phyloP scores from a whole-genome alignment of 257 asterid species.

The Phtheirospermum japonicum region DNA sequence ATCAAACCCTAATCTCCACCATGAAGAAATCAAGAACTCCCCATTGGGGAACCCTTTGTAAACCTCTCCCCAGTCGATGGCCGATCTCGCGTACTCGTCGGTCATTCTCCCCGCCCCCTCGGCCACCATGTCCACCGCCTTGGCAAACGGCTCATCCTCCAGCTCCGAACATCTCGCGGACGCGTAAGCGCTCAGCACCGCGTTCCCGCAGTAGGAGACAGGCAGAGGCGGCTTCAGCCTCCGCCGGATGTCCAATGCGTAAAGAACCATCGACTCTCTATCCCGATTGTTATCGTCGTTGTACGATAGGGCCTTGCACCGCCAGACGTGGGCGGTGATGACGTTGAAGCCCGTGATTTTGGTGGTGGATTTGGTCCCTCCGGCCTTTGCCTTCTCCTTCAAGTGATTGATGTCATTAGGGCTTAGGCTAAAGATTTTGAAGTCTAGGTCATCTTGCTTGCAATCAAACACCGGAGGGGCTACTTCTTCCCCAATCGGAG shows the following conservation, averaged over 20 bases:
- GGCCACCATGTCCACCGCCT: conserved; percentile 48
- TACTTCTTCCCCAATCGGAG: conserved; percentile 47
- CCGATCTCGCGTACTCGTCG: conserved; percentile 71
- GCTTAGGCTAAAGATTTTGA: conserved; percentile 55
- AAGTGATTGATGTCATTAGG: conserved; percentile 40
- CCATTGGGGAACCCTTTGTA: conserved; percentile 88
- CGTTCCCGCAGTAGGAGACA: conserved; percentile 62
- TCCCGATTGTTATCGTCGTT: conserved; percentile 21
- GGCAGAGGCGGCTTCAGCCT: conserved; percentile 69
- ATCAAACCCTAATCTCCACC: conserved; percentile 91
- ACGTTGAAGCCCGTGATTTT: conserved; percentile 69
- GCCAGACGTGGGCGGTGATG: conserved; percentile 71
- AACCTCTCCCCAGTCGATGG: conserved; percentile 82
- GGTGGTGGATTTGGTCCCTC: conserved; percentile 13
- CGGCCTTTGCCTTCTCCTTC: conserved; percentile 46
- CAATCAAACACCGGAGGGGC: conserved; percentile 47
- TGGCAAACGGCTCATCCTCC: conserved; percentile 47
- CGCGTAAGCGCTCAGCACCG: conserved; percentile 68
- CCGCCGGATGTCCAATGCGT: conserved; percentile 67
- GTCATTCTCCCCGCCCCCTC: conserved; percentile 63
- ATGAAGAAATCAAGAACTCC: conserved; percentile 75
- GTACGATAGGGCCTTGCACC: conserved; percentile 72
- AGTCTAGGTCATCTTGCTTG: conserved; percentile 48
- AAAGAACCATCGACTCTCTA: conserved; percentile 51
- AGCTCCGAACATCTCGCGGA: conserved; percentile 49